A percentile compares a stretch with the other conserved stretches of the same genome.
Evolutionary conservation across 2,329 filamentous ascomycete genomes (phyloP).

Genomic region (Arthroderma uncinatum): DNA sequence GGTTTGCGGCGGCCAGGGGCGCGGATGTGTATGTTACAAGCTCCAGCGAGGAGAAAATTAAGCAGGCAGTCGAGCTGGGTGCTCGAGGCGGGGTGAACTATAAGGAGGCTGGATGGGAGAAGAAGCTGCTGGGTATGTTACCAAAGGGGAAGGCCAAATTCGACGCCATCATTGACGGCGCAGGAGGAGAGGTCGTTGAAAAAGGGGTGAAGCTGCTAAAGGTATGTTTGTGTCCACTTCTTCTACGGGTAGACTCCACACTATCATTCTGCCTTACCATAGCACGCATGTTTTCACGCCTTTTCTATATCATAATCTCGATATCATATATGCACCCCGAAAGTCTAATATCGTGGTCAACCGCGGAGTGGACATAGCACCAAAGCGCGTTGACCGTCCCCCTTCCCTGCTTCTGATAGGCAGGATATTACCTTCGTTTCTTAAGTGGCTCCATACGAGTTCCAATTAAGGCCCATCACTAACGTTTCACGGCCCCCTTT

Average conservation of each 20-base stretch:
- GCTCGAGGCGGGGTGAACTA: conserved; percentile 76
- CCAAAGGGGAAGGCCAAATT: conserved; percentile 56
- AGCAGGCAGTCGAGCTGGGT: conserved; percentile 57
- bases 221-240: conserved; percentile 27
- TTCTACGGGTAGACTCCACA: not conserved
- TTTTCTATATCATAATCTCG: not conserved
- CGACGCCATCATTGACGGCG: conserved; percentile 83
- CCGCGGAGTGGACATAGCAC: not conserved
- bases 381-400: not conserved
- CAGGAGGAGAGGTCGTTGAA: conserved; percentile 71
- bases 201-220: conserved; percentile 60
- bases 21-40: conserved; percentile 74
- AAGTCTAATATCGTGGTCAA: not conserved
- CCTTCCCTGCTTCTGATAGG: not conserved
- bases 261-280: not conserved
- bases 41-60: conserved; percentile 62
- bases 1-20: conserved; percentile 66
- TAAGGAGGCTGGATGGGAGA: conserved; percentile 69
- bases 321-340: not conserved
- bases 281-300: too few species aligned
- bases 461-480: conserved; percentile 3
- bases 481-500: conserved; percentile 3
- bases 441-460: not conserved
- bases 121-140: conserved; percentile 49
- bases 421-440: not conserved